Evolutionary conservation across 179 eudicot species (phyloP).

Genomic region (Spergularia azorica): DNA sequence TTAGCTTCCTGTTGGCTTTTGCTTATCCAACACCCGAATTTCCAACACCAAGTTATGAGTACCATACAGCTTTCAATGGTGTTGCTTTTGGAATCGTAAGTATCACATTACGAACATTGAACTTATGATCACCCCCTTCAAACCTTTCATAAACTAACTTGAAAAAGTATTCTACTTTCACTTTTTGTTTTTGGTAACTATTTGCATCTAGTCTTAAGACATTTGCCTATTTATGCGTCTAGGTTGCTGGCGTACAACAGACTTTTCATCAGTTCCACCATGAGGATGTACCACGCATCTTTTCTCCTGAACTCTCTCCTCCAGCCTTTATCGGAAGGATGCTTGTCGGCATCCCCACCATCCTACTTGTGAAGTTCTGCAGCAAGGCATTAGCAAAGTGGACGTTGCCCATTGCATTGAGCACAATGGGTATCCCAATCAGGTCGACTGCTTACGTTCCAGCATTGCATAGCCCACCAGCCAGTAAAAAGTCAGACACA

Average conservation of each 20-base stretch:
- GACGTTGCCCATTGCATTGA: constrained; percentile 69
- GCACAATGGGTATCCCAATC: constrained; percentile 75
- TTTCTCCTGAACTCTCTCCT: constrained; percentile 59
- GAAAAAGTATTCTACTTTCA: neutral
- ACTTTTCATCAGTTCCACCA: constrained; percentile 89
- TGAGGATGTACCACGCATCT: constrained; percentile 65
- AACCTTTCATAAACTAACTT: neutral
- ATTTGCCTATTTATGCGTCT: neutral
- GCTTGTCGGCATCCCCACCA: constrained; percentile 84
- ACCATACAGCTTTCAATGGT: constrained; percentile 83
- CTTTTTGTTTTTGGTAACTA: neutral
- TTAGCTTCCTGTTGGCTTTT: constrained; percentile 81
- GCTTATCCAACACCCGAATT: constrained; percentile 96
- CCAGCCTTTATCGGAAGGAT: constrained; percentile 59
- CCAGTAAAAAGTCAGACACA: constrained; percentile 44
- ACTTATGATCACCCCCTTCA: neutral
- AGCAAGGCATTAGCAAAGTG: constrained; percentile 95
- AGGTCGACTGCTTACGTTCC: constrained; percentile 76
- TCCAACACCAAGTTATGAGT: constrained; percentile 98
- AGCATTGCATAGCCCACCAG: constrained; percentile 38
- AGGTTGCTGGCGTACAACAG: constrained; percentile 87
- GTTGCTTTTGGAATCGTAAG: constrained; percentile 99
- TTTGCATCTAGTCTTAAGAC: too few relatives aligned
- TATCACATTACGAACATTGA: neutral
- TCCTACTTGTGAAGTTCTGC: constrained; percentile 83